Evolutionary conservation across 2,329 filamentous ascomycete species (phyloP).

Genomic region (Metarhizium sp.): DNA sequence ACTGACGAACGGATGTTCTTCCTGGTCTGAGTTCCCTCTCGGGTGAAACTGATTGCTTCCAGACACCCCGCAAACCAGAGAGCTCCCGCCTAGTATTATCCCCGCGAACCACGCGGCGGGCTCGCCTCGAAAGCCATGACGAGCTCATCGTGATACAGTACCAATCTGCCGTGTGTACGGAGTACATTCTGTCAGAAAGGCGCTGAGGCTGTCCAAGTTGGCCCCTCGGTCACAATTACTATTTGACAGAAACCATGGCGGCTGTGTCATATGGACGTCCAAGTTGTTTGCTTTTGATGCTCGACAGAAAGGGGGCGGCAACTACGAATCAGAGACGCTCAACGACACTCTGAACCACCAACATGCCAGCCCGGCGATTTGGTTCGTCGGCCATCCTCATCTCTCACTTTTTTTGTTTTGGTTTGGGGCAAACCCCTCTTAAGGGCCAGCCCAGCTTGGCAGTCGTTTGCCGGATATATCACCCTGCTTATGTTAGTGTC

Average conservation of each 20-base stretch:
- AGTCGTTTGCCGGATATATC: neutral
- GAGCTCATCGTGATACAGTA: neutral
- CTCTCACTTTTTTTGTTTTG: constrained; percentile 9
- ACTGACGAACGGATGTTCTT: neutral
- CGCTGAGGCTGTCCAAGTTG: no score
- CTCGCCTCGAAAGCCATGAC: neutral
- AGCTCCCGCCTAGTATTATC: neutral
- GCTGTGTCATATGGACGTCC: neutral
- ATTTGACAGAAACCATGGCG: neutral
- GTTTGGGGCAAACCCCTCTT: neutral
- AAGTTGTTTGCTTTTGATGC: neutral
- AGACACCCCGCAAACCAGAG: neutral
- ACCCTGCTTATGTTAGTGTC: neutral
- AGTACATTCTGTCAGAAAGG: no score
- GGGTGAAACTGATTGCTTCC: neutral
- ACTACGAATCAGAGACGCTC: constrained; percentile 5
- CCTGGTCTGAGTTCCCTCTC: neutral
- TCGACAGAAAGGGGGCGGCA: neutral
- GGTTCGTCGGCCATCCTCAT: constrained; percentile 6
- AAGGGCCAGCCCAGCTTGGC: neutral
- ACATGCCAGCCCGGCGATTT: constrained; percentile 13
- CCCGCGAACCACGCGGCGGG: neutral
- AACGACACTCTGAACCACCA: constrained; percentile 5
- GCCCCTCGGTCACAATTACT: neutral
- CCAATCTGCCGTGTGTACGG: no score